Evolutionary conservation across 2,329 filamentous ascomycete species (phyloP).

Genomic region (Fusarium citri): DNA sequence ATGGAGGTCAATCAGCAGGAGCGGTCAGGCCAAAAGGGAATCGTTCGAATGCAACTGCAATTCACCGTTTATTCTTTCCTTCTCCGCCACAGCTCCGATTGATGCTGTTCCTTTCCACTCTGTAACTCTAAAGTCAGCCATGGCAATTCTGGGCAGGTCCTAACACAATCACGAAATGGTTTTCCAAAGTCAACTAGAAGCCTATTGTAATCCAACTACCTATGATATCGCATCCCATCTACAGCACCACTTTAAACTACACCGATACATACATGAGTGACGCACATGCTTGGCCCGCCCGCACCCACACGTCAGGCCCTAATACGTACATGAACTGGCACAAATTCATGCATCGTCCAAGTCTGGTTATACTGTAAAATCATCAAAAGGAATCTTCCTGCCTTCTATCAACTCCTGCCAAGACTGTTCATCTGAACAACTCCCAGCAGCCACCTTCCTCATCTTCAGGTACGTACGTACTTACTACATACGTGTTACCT

Average conservation of each 20-base stretch:
- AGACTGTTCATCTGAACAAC: constrained; percentile 8
- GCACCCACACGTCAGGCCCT: constrained; percentile 47
- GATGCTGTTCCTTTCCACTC: neutral
- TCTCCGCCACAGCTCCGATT: neutral
- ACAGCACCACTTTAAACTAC: constrained; percentile 33
- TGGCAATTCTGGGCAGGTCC: neutral
- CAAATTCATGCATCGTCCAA: constrained; percentile 39
- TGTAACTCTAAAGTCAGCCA: neutral
- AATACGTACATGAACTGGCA: constrained; percentile 46
- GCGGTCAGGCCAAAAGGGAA: constrained; percentile 23
- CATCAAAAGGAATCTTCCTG: neutral
- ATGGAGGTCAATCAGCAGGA: constrained; percentile 14
- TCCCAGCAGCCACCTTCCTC: constrained; percentile 21
- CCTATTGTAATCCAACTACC: neutral
- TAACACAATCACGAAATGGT: constrained; percentile 2
- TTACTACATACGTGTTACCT: neutral
- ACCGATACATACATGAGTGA: constrained; percentile 40
- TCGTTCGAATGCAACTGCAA: constrained; percentile 2
- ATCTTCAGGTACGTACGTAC: constrained; percentile 28
- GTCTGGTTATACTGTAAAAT: constrained; percentile 2
- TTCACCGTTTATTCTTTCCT: neutral
- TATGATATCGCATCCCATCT: constrained; percentile 11
- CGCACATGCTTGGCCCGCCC: constrained; percentile 43
- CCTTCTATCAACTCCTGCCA: constrained; percentile 6
- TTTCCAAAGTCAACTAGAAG: neutral